Evolutionary conservation across 1,284 basidiomycete species (phyloP).

Genomic region (Microbotryum silenes-acaulis): DNA sequence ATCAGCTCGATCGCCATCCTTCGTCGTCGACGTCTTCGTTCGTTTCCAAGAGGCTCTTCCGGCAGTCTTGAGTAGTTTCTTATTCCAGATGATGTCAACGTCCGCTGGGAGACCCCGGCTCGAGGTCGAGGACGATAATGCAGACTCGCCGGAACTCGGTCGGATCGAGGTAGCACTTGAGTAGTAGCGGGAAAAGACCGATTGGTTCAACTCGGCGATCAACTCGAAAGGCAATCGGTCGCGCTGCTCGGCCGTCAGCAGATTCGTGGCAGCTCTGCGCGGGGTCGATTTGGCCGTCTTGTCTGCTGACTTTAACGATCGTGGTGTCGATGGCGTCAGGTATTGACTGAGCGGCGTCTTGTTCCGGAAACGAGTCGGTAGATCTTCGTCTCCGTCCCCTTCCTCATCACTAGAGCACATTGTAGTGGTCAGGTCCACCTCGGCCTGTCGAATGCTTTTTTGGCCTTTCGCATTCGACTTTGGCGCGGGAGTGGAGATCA

Average conservation of each 20-base stretch:
- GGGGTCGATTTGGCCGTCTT: background rate
- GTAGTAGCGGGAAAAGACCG: slow-evolving; percentile 15
- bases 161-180: background rate
- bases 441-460: too few species aligned
- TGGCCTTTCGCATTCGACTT: too few species aligned
- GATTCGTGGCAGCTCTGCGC: background rate
- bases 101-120: slow-evolving; percentile 47
- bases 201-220: slow-evolving; percentile 19
- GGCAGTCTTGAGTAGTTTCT: slow-evolving; percentile 62
- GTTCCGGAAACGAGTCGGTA: too few species aligned
- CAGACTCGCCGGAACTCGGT: slow-evolving; percentile 29
- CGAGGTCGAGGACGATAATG: slow-evolving; percentile 31
- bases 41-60: slow-evolving; percentile 62
- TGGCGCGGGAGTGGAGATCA: too few species aligned
- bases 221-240: slow-evolving; percentile 10
- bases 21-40: slow-evolving; percentile 33
- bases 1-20: background rate
- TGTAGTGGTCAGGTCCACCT: too few species aligned
- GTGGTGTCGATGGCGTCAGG: too few species aligned
- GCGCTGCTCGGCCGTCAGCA: slow-evolving; percentile 15
- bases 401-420: too few species aligned
- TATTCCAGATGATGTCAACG: slow-evolving; percentile 64
- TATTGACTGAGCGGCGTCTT: too few species aligned
- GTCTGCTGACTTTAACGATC: too few species aligned
- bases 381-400: too few species aligned